Conservation (phyloP, 1,284 basidiomycete species). For the Trichosporon coremiiforme region DNA sequence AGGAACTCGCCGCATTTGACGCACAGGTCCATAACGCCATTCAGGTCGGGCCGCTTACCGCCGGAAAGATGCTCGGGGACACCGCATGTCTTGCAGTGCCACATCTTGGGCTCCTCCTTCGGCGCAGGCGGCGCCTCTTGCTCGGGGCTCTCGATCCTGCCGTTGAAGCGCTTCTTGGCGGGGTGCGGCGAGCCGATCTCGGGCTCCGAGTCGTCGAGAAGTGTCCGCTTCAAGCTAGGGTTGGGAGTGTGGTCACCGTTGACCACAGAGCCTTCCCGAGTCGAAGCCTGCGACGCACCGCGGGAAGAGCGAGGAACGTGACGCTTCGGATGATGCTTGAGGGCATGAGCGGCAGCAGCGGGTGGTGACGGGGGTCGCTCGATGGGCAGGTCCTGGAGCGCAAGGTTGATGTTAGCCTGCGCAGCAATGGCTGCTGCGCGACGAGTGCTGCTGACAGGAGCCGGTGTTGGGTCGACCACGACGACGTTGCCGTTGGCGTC, state of each 20-base stretch:
- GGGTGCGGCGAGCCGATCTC: slow-evolving; percentile 31
- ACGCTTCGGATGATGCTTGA: slow-evolving; percentile 24
- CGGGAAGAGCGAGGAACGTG: slow-evolving; percentile 25
- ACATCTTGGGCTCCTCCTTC: slow-evolving; percentile 62
- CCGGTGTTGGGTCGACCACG: slow-evolving; percentile 55
- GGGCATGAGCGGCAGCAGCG: slow-evolving; percentile 40
- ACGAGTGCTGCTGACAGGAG: slow-evolving; percentile 64
- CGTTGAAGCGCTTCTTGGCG: slow-evolving; percentile 36
- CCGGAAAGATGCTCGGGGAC: slow-evolving; percentile 81
- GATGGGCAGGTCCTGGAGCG: slow-evolving; percentile 56
- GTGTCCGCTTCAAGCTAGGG: slow-evolving; percentile 34
- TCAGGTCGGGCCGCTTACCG: slow-evolving; percentile 79
- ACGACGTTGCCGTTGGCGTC: slow-evolving; percentile 45
- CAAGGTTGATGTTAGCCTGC: slow-evolving; percentile 59
- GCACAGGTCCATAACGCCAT: slow-evolving; percentile 82
- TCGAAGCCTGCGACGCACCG: slow-evolving; percentile 36
- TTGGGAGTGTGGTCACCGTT: slow-evolving; percentile 35
- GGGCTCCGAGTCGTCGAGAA: slow-evolving; percentile 40
- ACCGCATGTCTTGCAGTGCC: slow-evolving; percentile 91
- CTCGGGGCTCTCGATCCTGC: slow-evolving; percentile 34
- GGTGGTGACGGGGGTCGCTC: slow-evolving; percentile 57
- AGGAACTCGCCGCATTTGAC: slow-evolving; percentile 76
- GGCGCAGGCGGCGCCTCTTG: slow-evolving; percentile 14
- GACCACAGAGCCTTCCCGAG: slow-evolving; percentile 38
- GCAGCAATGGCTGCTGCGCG: slow-evolving; percentile 84